Base-by-base conservation (phyloP, 2,329 filamentous ascomycete species). In the Fusarium annulatum region DNA sequence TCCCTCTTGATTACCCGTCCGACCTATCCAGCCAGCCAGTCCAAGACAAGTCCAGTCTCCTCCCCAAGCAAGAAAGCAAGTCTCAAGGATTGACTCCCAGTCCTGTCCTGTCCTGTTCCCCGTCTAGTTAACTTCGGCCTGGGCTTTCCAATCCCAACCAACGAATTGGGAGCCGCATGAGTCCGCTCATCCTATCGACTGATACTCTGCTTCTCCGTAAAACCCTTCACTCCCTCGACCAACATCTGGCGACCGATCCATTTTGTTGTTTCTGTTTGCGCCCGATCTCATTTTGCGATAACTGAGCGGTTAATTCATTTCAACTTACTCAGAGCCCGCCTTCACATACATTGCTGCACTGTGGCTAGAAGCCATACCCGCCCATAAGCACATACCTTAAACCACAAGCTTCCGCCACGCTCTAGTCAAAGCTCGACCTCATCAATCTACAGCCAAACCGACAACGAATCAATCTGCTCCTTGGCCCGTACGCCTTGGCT, bases 161-260 rank as follows among this genome's bases (percentile, higher is more conserved):
- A 73, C 75, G 76, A 77, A 77, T 77, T 77, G 74, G 76, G 76
- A 77, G 76, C 76, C 76, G 76, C 76, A 75, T 68, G 62, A 64
- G 70, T 74, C 72, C 72, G 70, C 72, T 76, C 71, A 59, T 73
- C 71, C 74, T 76, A 73, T 77, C 76, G 76, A 75, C 76, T 77
- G 76, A 77, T 77, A 64, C 63, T 73, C 64, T 62, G 26, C 59
- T 60, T 71, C 58, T 68, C 73, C 57, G 72, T 72, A 77, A 77
- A 77, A 72, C 74, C 76, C 68, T 77, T 77, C 72, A 72, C 73
- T 71, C 72, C 66, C 57, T 74, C 65, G 57, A 70, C 72, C 65
- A 72, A 61, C 69, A 72, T 71, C 62, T 70, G 43, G 53, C 66
- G 65, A 67, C 56, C 70, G 51, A 69, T 43, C 48, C 36, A 42